phyloP scores from a whole-genome alignment of 176 grass and related monocot genomes.

The Aegilops longissima region DNA sequence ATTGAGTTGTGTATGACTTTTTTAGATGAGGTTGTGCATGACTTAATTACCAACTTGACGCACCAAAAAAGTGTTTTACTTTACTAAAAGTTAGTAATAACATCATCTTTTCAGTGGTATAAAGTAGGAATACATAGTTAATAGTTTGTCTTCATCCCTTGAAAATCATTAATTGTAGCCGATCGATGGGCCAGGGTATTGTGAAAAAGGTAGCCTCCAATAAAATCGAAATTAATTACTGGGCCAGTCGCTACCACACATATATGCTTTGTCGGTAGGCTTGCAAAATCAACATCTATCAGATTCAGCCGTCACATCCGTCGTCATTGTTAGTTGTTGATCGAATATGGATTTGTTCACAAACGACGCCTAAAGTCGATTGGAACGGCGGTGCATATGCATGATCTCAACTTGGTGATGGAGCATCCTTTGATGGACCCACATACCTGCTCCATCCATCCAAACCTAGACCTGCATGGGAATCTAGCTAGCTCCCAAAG shows the following conservation, averaged over 20 bases:
- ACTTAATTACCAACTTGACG: neutral
- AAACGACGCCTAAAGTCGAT: constrained; percentile 10
- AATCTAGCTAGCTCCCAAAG: constrained; percentile 1
- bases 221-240: neutral
- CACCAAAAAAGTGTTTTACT: neutral
- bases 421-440: constrained; percentile 13
- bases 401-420: constrained; percentile 31
- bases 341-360: constrained; percentile 24
- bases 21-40: neutral
- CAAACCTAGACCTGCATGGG: neutral
- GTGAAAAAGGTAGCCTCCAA: neutral
- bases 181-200: neutral
- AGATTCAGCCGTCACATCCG: neutral
- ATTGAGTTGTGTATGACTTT: neutral
- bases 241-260: neutral
- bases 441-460: constrained; percentile 27
- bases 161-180: neutral
- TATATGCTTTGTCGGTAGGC: constrained; percentile 8
- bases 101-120: neutral
- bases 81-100: neutral
- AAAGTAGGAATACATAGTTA: neutral
- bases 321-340: constrained; percentile 30
- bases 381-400: neutral
- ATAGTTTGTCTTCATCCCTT: neutral
- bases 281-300: neutral